Evolutionary conservation across 2,329 filamentous ascomycete species (phyloP).

Genomic region (Botrytis porri): DNA sequence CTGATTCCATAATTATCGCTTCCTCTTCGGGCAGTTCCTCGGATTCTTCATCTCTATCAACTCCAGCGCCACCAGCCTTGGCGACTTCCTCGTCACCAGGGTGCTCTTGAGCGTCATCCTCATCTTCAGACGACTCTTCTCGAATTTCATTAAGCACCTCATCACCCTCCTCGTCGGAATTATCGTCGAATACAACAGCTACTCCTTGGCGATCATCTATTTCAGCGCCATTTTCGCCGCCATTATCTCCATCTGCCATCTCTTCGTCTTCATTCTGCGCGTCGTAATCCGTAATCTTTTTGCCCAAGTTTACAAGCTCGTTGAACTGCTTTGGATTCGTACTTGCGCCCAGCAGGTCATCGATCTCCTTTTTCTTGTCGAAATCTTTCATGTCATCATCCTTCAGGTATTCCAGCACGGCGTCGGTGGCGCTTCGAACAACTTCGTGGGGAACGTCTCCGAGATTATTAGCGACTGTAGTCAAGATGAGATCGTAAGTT

Average conservation of each 20-base stretch:
- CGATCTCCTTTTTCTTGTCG: constrained; percentile 96
- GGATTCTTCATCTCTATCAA: constrained; percentile 50
- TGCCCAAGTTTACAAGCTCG: constrained; percentile 90
- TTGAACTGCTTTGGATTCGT: constrained; percentile 92
- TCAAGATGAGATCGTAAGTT: constrained; percentile 91
- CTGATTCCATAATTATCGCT: constrained; percentile 80
- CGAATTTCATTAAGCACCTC: constrained; percentile 80
- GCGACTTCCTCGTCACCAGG: constrained; percentile 50
- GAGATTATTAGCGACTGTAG: constrained; percentile 80
- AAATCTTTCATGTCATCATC: constrained; percentile 95
- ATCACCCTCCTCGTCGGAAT: constrained; percentile 75
- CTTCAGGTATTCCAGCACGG: constrained; percentile 85
- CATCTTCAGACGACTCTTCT: constrained; percentile 81
- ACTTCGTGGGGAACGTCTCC: constrained; percentile 92
- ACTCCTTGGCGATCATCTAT: constrained; percentile 95
- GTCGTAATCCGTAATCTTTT: constrained; percentile 99
- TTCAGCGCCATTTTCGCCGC: constrained; percentile 69
- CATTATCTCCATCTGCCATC: constrained; percentile 66
- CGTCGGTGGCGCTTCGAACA: constrained; percentile 90
- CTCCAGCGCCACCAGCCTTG: constrained; percentile 49
- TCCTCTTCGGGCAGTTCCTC: constrained; percentile 58
- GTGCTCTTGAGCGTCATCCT: constrained; percentile 64
- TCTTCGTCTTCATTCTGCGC: constrained; percentile 93
- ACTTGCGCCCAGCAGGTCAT: constrained; percentile 82
- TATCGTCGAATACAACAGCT: constrained; percentile 93